These are phyloP conservation scores for Auricularia sp. DNA, from an alignment of 768 basidiomycete genomes.

Conservation along the genomic window DNA sequence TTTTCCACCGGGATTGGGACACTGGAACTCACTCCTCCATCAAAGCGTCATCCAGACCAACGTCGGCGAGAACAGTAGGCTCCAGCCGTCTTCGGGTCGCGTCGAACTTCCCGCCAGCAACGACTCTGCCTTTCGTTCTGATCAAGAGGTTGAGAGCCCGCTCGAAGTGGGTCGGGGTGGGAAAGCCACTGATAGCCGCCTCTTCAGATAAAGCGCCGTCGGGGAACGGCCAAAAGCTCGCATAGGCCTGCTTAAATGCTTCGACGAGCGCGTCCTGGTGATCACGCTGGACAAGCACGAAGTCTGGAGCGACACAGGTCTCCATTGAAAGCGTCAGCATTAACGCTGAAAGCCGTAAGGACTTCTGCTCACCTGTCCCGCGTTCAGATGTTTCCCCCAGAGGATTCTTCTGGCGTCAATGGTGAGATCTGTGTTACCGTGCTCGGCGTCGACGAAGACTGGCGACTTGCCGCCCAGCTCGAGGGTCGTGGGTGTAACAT, in stretches of 20 bases:
- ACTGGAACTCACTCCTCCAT: slow-evolving; percentile 25
- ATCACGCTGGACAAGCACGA: slow-evolving; percentile 31
- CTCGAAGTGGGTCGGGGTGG: slow-evolving; percentile 43
- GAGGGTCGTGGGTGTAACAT: slow-evolving; percentile 45
- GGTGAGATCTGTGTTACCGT: slow-evolving; percentile 9
- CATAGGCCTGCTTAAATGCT: slow-evolving; percentile 34
- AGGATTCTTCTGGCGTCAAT: slow-evolving; percentile 18
- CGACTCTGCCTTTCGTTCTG: slow-evolving; percentile 46
- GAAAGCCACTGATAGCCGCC: slow-evolving; percentile 37
- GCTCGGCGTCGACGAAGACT: slow-evolving; percentile 15
- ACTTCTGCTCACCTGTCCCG: slow-evolving; percentile 15
- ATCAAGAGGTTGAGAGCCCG: slow-evolving; percentile 44
- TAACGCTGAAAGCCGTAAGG: no score
- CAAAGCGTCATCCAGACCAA: slow-evolving; percentile 44
- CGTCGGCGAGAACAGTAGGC: slow-evolving; percentile 50
- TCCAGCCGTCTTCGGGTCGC: slow-evolving; percentile 38
- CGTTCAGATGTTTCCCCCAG: slow-evolving; percentile 19
- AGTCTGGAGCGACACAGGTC: slow-evolving; percentile 28
- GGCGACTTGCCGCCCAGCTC: slow-evolving; percentile 47
- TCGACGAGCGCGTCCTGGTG: slow-evolving; percentile 39
- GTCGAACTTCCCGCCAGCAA: slow-evolving; percentile 40
- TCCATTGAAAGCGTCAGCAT: slow-evolving; percentile 1
- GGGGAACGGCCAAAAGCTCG: slow-evolving; percentile 44
- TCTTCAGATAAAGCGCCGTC: slow-evolving; percentile 29
- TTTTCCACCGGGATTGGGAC: not conserved